These are phyloP conservation scores for Suhomyces sp. DNA, from an alignment of 805 yeast species.

Conservation along the genomic window DNA sequence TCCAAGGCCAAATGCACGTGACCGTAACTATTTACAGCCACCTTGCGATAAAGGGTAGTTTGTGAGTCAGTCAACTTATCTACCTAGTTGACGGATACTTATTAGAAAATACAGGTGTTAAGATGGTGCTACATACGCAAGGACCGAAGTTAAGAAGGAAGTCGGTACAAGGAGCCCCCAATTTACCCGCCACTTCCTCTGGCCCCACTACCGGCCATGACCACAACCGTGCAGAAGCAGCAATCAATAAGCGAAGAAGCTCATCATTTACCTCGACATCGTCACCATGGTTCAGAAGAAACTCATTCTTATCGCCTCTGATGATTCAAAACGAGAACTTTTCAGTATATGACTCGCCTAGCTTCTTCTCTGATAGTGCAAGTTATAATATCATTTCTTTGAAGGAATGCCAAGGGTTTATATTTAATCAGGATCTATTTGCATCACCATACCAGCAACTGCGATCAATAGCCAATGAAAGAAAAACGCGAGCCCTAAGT, in stretches of 20 bases:
- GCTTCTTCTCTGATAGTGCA: slow-evolving; percentile 26
- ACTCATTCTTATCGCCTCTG: slow-evolving; percentile 53
- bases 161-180: not conserved
- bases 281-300: slow-evolving; percentile 55
- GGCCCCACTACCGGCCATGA: not conserved
- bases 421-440: slow-evolving; percentile 74
- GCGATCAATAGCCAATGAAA: slow-evolving; percentile 33
- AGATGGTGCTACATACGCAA: not conserved
- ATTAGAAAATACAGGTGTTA: not conserved
- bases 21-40: not conserved
- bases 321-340: slow-evolving; percentile 58
- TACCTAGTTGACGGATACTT: not conserved
- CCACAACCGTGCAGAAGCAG: not conserved
- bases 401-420: slow-evolving; percentile 68
- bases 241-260: slow-evolving; percentile 3
- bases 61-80: not conserved
- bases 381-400: slow-evolving; percentile 43
- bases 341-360: slow-evolving; percentile 49
- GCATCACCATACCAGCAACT: slow-evolving; percentile 68
- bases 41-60: not conserved
- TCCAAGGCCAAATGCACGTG: not conserved
- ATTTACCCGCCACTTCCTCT: not conserved
- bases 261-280: slow-evolving; percentile 31
- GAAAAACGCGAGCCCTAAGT: slow-evolving; percentile 25
- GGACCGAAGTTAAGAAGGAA: not conserved